Evolutionary conservation across 805 yeast species (phyloP).

Genomic region (Yamadazyma phyllophila): DNA sequence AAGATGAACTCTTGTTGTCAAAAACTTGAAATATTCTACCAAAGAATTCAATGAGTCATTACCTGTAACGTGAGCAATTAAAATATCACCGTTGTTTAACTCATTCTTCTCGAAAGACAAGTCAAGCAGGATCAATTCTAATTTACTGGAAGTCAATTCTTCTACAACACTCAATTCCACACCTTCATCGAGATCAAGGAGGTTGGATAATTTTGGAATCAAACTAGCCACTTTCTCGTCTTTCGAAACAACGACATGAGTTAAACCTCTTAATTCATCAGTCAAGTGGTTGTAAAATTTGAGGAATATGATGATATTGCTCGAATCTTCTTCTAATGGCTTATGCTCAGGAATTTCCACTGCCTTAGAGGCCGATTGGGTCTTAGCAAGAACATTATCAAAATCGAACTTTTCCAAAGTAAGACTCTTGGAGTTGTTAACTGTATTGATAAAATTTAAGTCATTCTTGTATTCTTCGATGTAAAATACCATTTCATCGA

Average conservation of each 20-base stretch:
- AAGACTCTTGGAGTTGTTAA: not conserved
- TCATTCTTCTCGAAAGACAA: slow-evolving; percentile 55
- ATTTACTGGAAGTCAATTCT: slow-evolving; percentile 56
- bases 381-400: slow-evolving; percentile 16
- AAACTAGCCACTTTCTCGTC: slow-evolving; percentile 45
- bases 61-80: slow-evolving; percentile 32
- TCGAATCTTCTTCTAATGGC: not conserved
- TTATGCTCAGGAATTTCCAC: not conserved
- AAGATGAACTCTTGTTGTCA: slow-evolving; percentile 61
- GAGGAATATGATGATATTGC: slow-evolving; percentile 41
- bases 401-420: slow-evolving; percentile 23
- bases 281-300: slow-evolving; percentile 62
- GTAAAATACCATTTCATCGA: slow-evolving; percentile 55
- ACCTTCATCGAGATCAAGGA: slow-evolving; percentile 39
- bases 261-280: slow-evolving; percentile 62
- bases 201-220: slow-evolving; percentile 36
- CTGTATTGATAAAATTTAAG: slow-evolving; percentile 2
- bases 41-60: slow-evolving; percentile 10
- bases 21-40: slow-evolving; percentile 49
- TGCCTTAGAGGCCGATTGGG: slow-evolving; percentile 4
- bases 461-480: slow-evolving; percentile 58
- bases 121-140: slow-evolving; percentile 43
- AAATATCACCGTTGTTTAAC: slow-evolving; percentile 65
- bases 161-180: slow-evolving; percentile 47
- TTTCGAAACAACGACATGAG: slow-evolving; percentile 53